Base-by-base conservation (phyloP, 2,329 filamentous ascomycete genomes). In the Aspergillus fumigatus region DNA sequence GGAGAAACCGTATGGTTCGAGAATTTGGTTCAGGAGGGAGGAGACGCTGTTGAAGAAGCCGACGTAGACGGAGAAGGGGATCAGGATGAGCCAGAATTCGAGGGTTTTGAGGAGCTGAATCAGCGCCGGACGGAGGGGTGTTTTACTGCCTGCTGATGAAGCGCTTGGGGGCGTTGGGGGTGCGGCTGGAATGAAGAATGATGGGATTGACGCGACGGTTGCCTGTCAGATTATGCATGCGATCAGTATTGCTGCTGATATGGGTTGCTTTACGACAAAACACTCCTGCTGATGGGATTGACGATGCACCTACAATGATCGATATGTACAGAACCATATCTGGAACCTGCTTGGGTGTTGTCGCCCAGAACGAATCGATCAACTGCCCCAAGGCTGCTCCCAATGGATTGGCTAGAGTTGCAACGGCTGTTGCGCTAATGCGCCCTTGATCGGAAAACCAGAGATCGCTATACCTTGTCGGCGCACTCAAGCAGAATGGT, bases 21-120 rank as follows among this genome's bases (percentile, higher is more conserved):
- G 83, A 70, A 97, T 90, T 70, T 97, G 93, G 77, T 93, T 96
- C 9, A 97, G 81, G 1, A 97, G 84, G 1, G 89, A 89, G 51
- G 92, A 95, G 63, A 92, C 80, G 63, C 88, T 88, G 80, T 97
- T 97, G 85, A 99, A 99, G 77, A 94, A 88, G 66, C 89, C 92
- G 59, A 96, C 90, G 73, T 92, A 96, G 66, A 92, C 75, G 62
- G 84, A 77, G 75, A 93, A 97, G n/a, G 92, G 88, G 58, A 92
- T 67, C 59, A 92, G 78, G 62, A 97, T 75, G 60, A 96, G 82
- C 82, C 87, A 96, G 74, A 96, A 88, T 69, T 93, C 87, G 19
- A 83, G 78, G 4, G 85, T 89, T 32, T 68, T 70, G 49, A 81
- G 69, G 48, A 95, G 76, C 21, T 74, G 71, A 35, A 77, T 68